Evolutionary conservation across 2,329 filamentous ascomycete genomes (phyloP), one percentile per base, ranked within the genome.

Genomic region (Stachybotrys elegans): DNA sequence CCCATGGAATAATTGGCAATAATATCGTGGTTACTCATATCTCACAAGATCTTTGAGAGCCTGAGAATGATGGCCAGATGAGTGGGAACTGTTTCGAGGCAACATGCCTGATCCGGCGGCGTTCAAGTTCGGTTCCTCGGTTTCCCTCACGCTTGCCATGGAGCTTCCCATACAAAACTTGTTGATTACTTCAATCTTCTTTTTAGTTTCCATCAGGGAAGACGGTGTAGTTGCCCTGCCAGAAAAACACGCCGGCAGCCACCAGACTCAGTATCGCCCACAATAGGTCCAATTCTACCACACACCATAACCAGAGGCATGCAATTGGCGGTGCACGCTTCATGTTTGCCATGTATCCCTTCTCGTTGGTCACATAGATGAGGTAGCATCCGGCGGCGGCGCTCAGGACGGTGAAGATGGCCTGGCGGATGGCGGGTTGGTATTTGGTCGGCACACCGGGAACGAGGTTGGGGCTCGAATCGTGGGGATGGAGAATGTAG

Each of bases 291-390:
- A 96, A 76, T 69, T 98, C 93, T 38, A 97, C 76, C 19, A 97
- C 84, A 23, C 86, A 82, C 90, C 92, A 97, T 5, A 97, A 78
- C 91, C 92, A 97, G 16, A 97, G 64, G 32, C 88, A 92, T 0
- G 89, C 93, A 13, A 96, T 63, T 5, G 90, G 83, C n/a, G 93
- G 93, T 1, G 90, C 86, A 50, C 81, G 83, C 70, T 95, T 94
- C 88, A 97, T 91, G 17, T 95, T 83, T 6, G 86, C 86, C 54
- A 94, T 81, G 57, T 96, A 97, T 5, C 84, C 81, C 51, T 83
- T 79, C 22, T 72, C 76, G 57, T 96, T 97, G 21, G 86, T 89
- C 43, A 91, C 81, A 53, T 87, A 73, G 40, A 97, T 83, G 49
- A 96, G 71, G 63, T 89, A 91, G 65, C 83, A 88, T 2, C 93